Conservation (phyloP, 2,329 filamentous ascomycete species). For the Penicillium hesseltinei region DNA sequence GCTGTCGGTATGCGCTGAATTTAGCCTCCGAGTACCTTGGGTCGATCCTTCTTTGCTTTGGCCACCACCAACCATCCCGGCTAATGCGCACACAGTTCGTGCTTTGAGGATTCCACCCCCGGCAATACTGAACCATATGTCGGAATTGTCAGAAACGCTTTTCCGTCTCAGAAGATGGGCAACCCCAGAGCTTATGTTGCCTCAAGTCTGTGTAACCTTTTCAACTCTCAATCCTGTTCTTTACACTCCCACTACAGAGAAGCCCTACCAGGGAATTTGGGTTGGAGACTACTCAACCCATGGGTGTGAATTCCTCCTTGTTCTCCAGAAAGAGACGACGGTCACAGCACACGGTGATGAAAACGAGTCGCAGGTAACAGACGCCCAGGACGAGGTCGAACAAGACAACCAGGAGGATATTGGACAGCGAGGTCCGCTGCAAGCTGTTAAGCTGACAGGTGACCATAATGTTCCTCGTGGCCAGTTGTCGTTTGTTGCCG, state of each 20-base stretch:
- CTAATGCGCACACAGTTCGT: constrained; percentile 56
- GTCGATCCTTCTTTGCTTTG: constrained; percentile 59
- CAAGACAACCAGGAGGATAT: constrained; percentile 49
- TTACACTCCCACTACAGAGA: constrained; percentile 77
- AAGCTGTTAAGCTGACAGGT: constrained; percentile 87
- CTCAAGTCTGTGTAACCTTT: constrained; percentile 52
- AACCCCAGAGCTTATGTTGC: constrained; percentile 53
- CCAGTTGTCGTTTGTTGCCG: constrained; percentile 75
- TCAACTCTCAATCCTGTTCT: constrained; percentile 70
- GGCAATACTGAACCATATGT: constrained; percentile 47
- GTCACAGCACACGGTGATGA: neutral
- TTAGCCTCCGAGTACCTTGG: neutral
- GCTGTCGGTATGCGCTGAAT: constrained; percentile 61
- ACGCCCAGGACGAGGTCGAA: constrained; percentile 16
- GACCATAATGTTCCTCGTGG: constrained; percentile 87
- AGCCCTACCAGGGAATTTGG: constrained; percentile 89
- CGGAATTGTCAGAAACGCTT: constrained; percentile 62
- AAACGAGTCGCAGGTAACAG: neutral
- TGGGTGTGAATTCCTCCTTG: constrained; percentile 81
- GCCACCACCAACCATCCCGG: constrained; percentile 72
- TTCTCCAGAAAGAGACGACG: constrained; percentile 67
- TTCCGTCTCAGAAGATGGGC: constrained; percentile 79
- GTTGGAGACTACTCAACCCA: constrained; percentile 86
- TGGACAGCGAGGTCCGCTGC: constrained; percentile 65
- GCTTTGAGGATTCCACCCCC: constrained; percentile 48